Evolutionary conservation across 345 rosid genomes (phyloP).

Genomic region (Barbarea vulgaris): DNA sequence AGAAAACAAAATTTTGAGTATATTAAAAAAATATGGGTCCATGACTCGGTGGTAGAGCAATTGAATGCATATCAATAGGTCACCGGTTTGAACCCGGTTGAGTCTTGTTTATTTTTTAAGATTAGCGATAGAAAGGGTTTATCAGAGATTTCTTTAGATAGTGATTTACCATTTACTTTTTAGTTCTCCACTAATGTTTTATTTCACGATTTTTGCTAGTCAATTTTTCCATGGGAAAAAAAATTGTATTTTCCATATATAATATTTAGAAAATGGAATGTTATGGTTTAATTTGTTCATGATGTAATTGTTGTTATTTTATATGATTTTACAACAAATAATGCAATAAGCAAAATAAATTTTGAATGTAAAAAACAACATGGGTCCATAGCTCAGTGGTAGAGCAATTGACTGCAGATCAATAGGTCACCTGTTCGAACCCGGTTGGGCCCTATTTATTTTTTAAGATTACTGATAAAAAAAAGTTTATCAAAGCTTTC

Average conservation of each 20-base stretch:
- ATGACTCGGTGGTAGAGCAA: conserved; percentile 89
- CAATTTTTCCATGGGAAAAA: background rate
- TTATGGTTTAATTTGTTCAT: background rate
- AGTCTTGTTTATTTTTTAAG: conserved; percentile 11
- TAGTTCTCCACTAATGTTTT: background rate
- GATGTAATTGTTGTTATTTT: background rate
- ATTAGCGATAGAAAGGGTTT: background rate
- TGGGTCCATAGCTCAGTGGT: conserved; percentile 89
- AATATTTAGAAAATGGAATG: background rate
- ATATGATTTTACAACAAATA: background rate
- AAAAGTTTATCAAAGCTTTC: background rate
- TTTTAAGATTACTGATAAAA: background rate
- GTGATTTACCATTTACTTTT: background rate
- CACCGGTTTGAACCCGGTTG: conserved; percentile 56
- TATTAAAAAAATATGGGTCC: conserved; percentile 42
- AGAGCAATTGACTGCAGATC: conserved; percentile 93
- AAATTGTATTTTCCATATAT: background rate
- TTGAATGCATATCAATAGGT: conserved; percentile 86
- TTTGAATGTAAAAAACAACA: background rate
- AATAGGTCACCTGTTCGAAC: conserved; percentile 74
- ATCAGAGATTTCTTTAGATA: background rate
- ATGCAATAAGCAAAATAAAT: background rate
- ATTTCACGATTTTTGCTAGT: background rate
- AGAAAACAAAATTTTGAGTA: background rate
- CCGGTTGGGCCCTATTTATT: conserved; percentile 48